A percentile compares a stretch with the other conserved stretches of the same genome.
These are phyloP conservation scores for Phytophthora sp. DNA, from an alignment of 352 stramenopile genomes.

Conservation along the genomic window DNA sequence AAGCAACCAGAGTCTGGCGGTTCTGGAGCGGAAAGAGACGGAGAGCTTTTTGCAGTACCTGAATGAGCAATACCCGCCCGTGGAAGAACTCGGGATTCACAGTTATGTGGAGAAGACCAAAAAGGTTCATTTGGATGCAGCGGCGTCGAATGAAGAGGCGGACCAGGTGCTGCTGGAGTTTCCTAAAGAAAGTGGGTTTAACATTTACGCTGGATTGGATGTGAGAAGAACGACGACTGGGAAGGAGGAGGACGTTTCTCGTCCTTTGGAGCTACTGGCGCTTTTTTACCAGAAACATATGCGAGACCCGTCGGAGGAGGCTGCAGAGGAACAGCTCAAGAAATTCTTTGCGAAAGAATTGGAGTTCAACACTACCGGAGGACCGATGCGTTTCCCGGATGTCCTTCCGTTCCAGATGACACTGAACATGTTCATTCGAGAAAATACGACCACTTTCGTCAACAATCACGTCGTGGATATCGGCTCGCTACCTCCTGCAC, in stretches of 20 bases:
- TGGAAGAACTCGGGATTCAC: slow-evolving; percentile 52
- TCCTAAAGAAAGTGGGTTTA: slow-evolving; percentile 36
- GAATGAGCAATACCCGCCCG: slow-evolving; percentile 49
- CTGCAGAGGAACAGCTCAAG: slow-evolving; percentile 37
- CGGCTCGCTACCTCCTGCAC: slow-evolving; percentile 6
- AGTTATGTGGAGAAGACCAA: slow-evolving; percentile 44
- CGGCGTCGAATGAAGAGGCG: slow-evolving; percentile 37
- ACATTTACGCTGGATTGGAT: slow-evolving; percentile 62
- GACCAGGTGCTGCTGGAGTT: slow-evolving; percentile 47
- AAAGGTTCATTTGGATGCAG: slow-evolving; percentile 43
- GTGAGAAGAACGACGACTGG: slow-evolving; percentile 32
- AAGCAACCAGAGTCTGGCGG: slow-evolving; percentile 61
- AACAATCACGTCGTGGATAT: slow-evolving; percentile 8
- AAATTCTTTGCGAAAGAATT: slow-evolving; percentile 48
- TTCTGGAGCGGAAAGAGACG: slow-evolving; percentile 60
- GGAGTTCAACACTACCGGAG: slow-evolving; percentile 22
- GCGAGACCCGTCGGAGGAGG: slow-evolving; percentile 15
- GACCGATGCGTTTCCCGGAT: slow-evolving; percentile 45
- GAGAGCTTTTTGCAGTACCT: slow-evolving; percentile 56
- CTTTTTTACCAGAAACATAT: slow-evolving; percentile 48
- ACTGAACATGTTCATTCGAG: slow-evolving; percentile 54
- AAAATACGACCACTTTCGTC: slow-evolving; percentile 9
- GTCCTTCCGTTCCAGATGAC: slow-evolving; percentile 65
- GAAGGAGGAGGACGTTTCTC: neutral
- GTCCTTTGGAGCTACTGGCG: slow-evolving; percentile 40